Base-by-base conservation (phyloP, 2,329 filamentous ascomycete species). In the Neophaeococcomyces mojaviensis region DNA sequence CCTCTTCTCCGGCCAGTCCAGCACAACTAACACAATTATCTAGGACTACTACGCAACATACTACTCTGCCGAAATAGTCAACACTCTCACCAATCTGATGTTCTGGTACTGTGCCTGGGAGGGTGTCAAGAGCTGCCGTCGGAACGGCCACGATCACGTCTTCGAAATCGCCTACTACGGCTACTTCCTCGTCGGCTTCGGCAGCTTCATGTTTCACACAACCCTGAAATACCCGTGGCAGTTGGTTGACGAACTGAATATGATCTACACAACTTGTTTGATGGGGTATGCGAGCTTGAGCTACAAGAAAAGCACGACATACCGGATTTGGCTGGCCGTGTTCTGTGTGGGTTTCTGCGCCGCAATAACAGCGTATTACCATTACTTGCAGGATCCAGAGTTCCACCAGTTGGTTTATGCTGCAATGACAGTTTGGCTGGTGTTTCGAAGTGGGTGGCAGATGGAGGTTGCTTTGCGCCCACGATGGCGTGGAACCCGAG, bases 331-430 rank as follows among this genome's bases (percentile, higher is more conserved):
- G 10, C 69, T 88, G 7, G 85, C 72, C 6, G 33, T 80, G 3
- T 70, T 69, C 12, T 71, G 86, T 8, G 59, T 79, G 4, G 65
- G 65, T 8, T 62, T 82, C 24, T 72, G 77, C n/a, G 64, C 68
- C 31, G 84, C 81, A 58, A 89, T 94, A 62, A 92, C 87, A 12
- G 71, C 84, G 33, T 78, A 84, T 64, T 94, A 94, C 65, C 84
- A 88, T 60, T 79, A 86, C 51, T 79, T 88, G 13, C 86, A 89
- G 60, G 82, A 94, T 53, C 86, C 88, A 0, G 71, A 78, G 1
- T 94, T 94, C 63, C 88, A 94, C 65, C 86, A 94, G 61, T 81
- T 79, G 50, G 83, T 82, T 3, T 94, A 88, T 56, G 85, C 81
- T 1, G 60, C 84, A 3, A 68, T 94, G 35, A 92, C 86, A 0